Conservation (phyloP, 2,329 filamentous ascomycete genomes). For the Arthrobotrys sphaeroides region DNA sequence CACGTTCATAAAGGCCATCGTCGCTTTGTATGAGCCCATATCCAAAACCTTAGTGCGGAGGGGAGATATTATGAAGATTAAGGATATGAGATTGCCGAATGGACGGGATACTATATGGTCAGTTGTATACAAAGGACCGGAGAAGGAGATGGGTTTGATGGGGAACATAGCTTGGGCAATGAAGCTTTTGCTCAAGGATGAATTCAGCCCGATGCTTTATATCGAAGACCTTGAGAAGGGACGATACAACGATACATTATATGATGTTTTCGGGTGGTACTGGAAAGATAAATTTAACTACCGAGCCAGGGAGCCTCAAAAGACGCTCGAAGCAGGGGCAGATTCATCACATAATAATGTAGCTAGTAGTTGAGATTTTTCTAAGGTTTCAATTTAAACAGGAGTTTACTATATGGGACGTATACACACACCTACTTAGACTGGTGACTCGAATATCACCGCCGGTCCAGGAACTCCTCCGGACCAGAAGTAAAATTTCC, state of each 20-base stretch:
- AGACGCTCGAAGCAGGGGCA: too few relatives aligned
- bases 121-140: slow-evolving; percentile 8
- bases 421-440: too few relatives aligned
- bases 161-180: slow-evolving; percentile 3
- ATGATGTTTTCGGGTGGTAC: slow-evolving; percentile 5
- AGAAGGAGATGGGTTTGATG: background rate
- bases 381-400: too few relatives aligned
- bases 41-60: slow-evolving; percentile 11
- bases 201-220: slow-evolving; percentile 14
- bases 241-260: slow-evolving; percentile 17
- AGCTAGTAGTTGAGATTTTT: too few relatives aligned
- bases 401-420: too few relatives aligned
- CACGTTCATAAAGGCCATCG: slow-evolving; percentile 23
- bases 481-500: too few relatives aligned
- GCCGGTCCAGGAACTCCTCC: too few relatives aligned
- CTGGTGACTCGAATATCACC: too few relatives aligned
- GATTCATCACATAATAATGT: too few relatives aligned
- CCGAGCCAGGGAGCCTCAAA: too few relatives aligned
- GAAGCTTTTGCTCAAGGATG: background rate
- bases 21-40: slow-evolving; percentile 15
- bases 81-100: slow-evolving; percentile 20
- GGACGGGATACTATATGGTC: slow-evolving; percentile 23
- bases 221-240: slow-evolving; percentile 27
- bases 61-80: slow-evolving; percentile 10
- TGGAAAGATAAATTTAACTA: background rate